Percentiles rank a stretch among this genome's conserved stretches.
These are phyloP conservation scores for Acidomyces sp. DNA, from an alignment of 495 filamentous ascomycete species.

Conservation along the genomic window DNA sequence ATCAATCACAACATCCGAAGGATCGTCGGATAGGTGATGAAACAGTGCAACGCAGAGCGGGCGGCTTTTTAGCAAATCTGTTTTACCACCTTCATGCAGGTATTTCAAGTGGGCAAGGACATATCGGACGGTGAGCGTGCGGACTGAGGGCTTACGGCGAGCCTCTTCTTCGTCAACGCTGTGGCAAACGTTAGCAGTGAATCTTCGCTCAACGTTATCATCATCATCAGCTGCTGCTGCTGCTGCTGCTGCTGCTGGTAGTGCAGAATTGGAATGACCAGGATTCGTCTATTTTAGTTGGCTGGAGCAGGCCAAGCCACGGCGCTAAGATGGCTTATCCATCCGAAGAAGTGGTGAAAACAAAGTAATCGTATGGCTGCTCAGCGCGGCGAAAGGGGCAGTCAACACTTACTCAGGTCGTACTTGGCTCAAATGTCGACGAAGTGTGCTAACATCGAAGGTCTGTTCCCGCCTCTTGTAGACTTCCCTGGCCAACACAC, in stretches of 20 bases:
- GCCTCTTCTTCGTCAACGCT: conserved; percentile 34
- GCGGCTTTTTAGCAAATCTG: conserved; percentile 58
- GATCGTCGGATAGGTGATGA: conserved; percentile 57
- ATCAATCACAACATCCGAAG: conserved; percentile 53
- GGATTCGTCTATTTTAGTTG: too few species aligned
- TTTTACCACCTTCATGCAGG: conserved; percentile 54
- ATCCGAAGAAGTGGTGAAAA: too few species aligned
- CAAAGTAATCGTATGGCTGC: too few species aligned
- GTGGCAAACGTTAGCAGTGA: too few species aligned
- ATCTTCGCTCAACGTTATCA: too few species aligned
- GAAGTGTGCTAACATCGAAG: conserved; percentile 51
- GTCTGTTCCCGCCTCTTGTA: conserved; percentile 58
- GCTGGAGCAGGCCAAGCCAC: too few species aligned
- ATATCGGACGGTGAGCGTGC: conserved; percentile 63
- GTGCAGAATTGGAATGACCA: too few species aligned
- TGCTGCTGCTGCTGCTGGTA: too few species aligned
- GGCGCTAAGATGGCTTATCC: too few species aligned
- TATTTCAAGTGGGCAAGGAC: conserved; percentile 60
- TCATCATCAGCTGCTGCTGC: too few species aligned
- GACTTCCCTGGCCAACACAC: conserved; percentile 53
- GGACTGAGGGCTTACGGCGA: conserved; percentile 54
- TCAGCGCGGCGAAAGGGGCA: too few species aligned
- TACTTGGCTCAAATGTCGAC: conserved; percentile 43
- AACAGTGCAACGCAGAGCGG: conserved; percentile 57
- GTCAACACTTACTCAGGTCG: conserved; percentile 21